Evolutionary conservation across 306 rosid species (phyloP).

Genomic region (Astragalus membranaceus): DNA sequence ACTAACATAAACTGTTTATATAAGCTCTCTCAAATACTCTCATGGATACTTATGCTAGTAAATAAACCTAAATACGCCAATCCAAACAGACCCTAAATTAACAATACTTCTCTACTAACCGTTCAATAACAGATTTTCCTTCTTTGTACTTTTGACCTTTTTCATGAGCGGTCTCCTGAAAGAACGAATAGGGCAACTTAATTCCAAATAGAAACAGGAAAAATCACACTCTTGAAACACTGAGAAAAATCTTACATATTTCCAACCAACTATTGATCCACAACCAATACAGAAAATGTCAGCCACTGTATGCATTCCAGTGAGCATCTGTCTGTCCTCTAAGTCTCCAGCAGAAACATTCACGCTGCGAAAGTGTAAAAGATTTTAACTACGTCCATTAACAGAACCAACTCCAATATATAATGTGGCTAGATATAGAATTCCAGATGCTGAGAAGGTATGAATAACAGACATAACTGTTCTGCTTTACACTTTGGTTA

Average conservation of each 20-base stretch:
- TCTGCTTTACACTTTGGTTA: not conserved
- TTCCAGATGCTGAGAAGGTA: not conserved
- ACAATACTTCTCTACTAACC: conserved; percentile 44
- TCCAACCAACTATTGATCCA: conserved; percentile 97
- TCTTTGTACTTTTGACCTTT: conserved; percentile 70
- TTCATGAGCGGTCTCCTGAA: conserved; percentile 65
- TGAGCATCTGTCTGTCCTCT: conserved; percentile 77
- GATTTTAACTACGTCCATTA: not conserved
- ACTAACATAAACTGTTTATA: too few relatives aligned
- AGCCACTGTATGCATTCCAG: conserved; percentile 89
- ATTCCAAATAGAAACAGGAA: conserved; percentile 6
- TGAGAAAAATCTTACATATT: conserved; percentile 67
- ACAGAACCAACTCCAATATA: conserved; percentile 1
- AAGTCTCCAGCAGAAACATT: conserved; percentile 61
- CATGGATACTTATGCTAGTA: too few relatives aligned
- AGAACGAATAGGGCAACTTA: conserved; percentile 35
- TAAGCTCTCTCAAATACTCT: too few relatives aligned
- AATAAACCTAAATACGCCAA: too few relatives aligned
- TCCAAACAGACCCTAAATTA: too few relatives aligned
- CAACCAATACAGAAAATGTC: conserved; percentile 98
- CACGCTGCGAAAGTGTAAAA: conserved; percentile 48
- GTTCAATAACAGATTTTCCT: conserved; percentile 68
- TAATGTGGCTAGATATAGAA: not conserved
- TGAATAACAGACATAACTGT: not conserved
- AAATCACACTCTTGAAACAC: conserved; percentile 15